Evolutionary conservation across 768 basidiomycete species (phyloP).

Genomic region (Pilatotrama ljubarskyi): DNA sequence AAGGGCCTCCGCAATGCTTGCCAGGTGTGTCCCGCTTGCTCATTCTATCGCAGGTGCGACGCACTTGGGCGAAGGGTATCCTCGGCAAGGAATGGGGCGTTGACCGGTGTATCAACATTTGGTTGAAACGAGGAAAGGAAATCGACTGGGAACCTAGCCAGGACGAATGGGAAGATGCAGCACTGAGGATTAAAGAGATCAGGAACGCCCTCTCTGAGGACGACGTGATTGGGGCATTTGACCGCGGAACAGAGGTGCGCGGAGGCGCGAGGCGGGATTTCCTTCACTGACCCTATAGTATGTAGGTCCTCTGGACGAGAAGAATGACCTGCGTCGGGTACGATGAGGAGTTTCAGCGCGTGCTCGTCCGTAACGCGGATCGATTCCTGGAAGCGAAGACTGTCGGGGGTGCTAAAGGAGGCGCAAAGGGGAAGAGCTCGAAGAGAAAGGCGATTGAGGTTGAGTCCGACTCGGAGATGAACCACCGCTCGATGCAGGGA

Average conservation of each 20-base stretch:
- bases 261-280: neutral
- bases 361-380: neutral
- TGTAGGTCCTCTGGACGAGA: neutral
- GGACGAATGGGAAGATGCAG: neutral
- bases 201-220: neutral
- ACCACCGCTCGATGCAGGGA: no score
- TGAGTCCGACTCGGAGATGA: no score
- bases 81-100: neutral
- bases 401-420: no score
- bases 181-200: neutral
- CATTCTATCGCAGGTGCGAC: neutral
- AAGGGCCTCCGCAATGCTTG: no score
- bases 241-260: neutral
- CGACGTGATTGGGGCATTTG: neutral
- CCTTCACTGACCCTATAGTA: neutral
- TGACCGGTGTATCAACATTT: neutral
- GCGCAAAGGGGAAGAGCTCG: no score
- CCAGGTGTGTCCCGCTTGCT: neutral
- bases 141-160: neutral
- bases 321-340: constrained; percentile 1
- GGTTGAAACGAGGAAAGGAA: neutral
- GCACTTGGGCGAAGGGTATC: neutral
- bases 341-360: neutral
- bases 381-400: neutral
- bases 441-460: no score